These are phyloP conservation scores for Elsinoe perseae DNA, from an alignment of 2,329 filamentous ascomycete species.

Conservation along the genomic window DNA sequence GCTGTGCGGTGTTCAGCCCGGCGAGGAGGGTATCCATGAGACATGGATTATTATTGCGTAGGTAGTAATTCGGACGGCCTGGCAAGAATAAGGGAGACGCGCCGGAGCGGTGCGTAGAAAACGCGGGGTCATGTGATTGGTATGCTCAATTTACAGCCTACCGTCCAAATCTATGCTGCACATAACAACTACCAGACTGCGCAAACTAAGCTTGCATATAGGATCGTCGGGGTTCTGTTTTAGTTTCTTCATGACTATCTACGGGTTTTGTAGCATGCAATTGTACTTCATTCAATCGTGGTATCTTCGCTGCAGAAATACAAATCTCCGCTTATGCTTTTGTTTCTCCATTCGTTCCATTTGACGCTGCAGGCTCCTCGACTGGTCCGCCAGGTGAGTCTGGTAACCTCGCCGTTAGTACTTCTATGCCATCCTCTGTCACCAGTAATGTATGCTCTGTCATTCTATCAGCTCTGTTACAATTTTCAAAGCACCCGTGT, in stretches of 20 bases:
- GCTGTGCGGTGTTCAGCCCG: slow-evolving; percentile 58
- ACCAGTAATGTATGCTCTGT: slow-evolving; percentile 75
- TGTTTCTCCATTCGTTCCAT: background rate
- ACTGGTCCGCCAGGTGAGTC: slow-evolving; percentile 70
- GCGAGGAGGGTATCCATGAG: slow-evolving; percentile 49
- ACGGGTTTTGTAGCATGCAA: no score
- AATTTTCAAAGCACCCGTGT: background rate
- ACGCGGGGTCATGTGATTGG: slow-evolving; percentile 9
- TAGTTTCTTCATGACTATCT: no score
- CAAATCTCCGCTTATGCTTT: background rate
- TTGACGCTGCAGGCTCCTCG: slow-evolving; percentile 25
- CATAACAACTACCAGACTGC: background rate
- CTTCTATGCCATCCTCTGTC: slow-evolving; percentile 72
- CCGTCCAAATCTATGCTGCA: background rate
- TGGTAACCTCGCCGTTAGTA: slow-evolving; percentile 64
- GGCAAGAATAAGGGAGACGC: background rate
- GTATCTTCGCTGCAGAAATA: background rate
- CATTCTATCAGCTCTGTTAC: background rate
- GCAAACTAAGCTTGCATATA: no score
- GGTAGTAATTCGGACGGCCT: background rate
- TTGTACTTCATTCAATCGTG: background rate
- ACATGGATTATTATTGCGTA: background rate
- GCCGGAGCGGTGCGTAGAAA: background rate
- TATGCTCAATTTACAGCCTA: background rate
- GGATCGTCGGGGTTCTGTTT: no score